Base-by-base conservation (phyloP, 2,329 filamentous ascomycete genomes). In the Phyllosticta capitalensis region DNA sequence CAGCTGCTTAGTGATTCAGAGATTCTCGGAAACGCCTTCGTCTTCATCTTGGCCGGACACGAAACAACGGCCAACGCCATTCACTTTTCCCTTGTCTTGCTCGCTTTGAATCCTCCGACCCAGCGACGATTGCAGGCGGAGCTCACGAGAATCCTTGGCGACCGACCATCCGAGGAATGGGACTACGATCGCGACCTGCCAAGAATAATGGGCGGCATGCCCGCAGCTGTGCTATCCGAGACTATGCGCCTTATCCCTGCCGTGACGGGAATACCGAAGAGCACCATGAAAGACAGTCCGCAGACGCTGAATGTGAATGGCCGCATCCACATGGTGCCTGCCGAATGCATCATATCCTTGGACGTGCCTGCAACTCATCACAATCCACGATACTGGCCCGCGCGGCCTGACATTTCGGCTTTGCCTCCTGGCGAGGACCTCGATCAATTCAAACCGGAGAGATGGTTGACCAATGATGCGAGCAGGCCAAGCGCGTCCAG, bases 1-100 rank as follows among this genome's bases (percentile, higher is more conserved):
- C 74, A 72, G 12, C 69, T 71, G 19, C 71, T 87, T n/a, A 78
- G 74, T 5, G 81, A 85, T 63, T 78, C 79, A 4, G 87, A 91
- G 59, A 86, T 92, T 61, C 74, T 88, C 26, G 87, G 87, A 55
- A 91, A 91, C 67, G 83, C 87, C 21, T 82, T 82, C 61, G 77
- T 81, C 54, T 74, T 83, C 62, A 79, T 82, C 62, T 77, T 92
- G 1, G 89, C 89, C 0, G 89, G 89, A 12, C 88, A 94, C 71
- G 89, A 94, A 72, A 92, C 89, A 1, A 88, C 88, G 1, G 88
- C 88, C 54, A 90, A 89, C 70, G 81, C 83, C 3, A 77, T 91
- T 48, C 86, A 92, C 72, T 91, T 89, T 68, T 79, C 84, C 1
- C 72, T 91, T 3, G 69, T 90, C 38, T 80, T 84, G 65, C 79